A percentile compares a stretch with the other conserved stretches of the same genome.
Conservation (phyloP, 2,329 filamentous ascomycete species). For the Penicillium hesseltinei region DNA sequence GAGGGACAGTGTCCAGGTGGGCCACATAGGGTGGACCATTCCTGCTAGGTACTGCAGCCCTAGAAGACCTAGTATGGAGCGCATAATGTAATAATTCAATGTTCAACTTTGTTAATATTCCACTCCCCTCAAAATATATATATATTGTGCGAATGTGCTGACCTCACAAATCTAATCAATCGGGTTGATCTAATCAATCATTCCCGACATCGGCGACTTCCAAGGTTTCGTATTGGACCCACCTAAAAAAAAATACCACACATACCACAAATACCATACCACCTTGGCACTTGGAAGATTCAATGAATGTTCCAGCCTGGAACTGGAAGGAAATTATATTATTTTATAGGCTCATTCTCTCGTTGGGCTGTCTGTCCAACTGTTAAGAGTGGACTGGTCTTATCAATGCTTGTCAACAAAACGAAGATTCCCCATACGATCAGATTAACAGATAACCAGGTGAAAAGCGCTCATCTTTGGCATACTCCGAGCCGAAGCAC, state of each 20-base stretch:
- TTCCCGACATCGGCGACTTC: constrained; percentile 7
- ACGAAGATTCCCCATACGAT: background rate
- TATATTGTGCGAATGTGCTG: background rate
- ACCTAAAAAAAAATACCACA: background rate
- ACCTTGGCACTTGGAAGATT: background rate
- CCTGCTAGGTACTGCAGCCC: background rate
- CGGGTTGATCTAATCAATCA: constrained; percentile 14
- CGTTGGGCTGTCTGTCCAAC: background rate
- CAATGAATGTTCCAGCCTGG: background rate
- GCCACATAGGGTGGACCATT: background rate
- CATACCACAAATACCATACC: background rate
- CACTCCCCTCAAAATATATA: too few relatives aligned
- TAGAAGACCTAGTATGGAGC: background rate
- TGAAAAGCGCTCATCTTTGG: background rate
- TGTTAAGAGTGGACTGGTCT: background rate
- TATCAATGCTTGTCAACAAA: background rate
- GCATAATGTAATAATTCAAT: background rate
- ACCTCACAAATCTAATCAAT: constrained; percentile 9
- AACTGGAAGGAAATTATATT: too few relatives aligned
- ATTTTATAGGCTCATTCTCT: background rate
- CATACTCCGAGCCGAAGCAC: background rate
- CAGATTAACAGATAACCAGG: background rate
- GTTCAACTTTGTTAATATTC: too few relatives aligned
- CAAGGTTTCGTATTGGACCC: background rate
- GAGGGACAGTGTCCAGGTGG: background rate